Percentiles rank a stretch among this genome's conserved stretches.
Conservation (phyloP, 83 land plant species). For the Isoetes engelmannii region DNA sequence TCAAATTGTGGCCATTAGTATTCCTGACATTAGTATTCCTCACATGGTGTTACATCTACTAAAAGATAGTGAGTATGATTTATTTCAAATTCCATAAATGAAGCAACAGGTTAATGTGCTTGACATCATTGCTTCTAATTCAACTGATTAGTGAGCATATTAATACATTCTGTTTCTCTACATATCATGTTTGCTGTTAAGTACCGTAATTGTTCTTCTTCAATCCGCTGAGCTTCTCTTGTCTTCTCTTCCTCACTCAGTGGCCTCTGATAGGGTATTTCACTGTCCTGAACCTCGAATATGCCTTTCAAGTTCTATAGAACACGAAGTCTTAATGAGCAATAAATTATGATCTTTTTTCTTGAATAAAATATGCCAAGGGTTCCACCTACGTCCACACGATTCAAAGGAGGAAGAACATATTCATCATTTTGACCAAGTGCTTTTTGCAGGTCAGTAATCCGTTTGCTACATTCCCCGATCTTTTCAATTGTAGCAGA, state of each 20-base stretch:
- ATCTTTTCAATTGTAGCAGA: constrained; percentile 19
- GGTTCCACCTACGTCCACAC: constrained; percentile 14
- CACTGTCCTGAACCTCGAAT: constrained; percentile 31
- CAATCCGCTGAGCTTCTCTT: constrained; percentile 6
- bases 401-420: constrained; percentile 18
- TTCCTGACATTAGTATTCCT: too few species aligned
- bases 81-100: too few species aligned
- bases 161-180: too few species aligned
- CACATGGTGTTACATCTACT: too few species aligned
- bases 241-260: constrained; percentile 15
- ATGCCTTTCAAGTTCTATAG: constrained; percentile 23
- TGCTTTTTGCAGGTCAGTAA: constrained; percentile 25
- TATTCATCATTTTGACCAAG: constrained; percentile 28
- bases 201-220: constrained; percentile 20
- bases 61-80: too few species aligned
- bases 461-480: constrained; percentile 22
- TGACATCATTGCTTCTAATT: too few species aligned
- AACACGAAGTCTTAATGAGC: not conserved
- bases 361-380: not conserved
- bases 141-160: too few species aligned
- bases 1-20: too few species aligned
- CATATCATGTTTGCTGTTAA: too few species aligned
- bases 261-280: constrained; percentile 18
- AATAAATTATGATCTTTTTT: not conserved
- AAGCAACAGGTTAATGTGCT: too few species aligned